Conservation (phyloP, 768 basidiomycete species). For the Leccinellum albellum region DNA sequence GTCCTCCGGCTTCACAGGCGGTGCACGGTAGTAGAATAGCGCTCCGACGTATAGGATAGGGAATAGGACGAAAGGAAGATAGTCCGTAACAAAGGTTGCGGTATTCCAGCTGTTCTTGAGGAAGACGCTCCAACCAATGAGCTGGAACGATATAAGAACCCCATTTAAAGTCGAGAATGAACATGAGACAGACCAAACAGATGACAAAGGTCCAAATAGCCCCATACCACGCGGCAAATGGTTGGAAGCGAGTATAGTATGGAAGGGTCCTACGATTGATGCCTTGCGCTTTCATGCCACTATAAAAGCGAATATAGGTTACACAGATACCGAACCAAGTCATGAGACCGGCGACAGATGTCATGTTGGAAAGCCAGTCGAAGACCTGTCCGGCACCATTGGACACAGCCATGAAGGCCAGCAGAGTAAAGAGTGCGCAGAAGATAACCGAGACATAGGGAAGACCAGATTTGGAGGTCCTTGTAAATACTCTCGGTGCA, state of each 20-base stretch:
- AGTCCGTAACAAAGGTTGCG: conserved; percentile 77
- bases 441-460: conserved; percentile 72
- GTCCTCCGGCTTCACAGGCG: conserved; percentile 41
- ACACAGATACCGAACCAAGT: conserved; percentile 79
- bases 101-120: conserved; percentile 49
- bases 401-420: conserved; percentile 79
- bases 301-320: conserved; percentile 80
- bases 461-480: conserved; percentile 66
- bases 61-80: conserved; percentile 67
- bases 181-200: conserved; percentile 51
- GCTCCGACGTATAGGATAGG: conserved; percentile 67
- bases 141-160: conserved; percentile 38
- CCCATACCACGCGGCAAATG: conserved; percentile 64
- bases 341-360: conserved; percentile 62
- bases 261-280: conserved; percentile 70
- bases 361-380: conserved; percentile 76
- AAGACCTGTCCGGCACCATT: conserved; percentile 71
- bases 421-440: conserved; percentile 58
- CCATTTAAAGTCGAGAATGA: neutral
- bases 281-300: conserved; percentile 79
- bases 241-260: conserved; percentile 63
- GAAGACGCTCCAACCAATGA: conserved; percentile 52
- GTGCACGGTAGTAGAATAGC: conserved; percentile 39
- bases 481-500: conserved; percentile 76
- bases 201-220: conserved; percentile 40